Conservation (phyloP, 2,329 filamentous ascomycete genomes). For the Epichloe gansuensis region DNA sequence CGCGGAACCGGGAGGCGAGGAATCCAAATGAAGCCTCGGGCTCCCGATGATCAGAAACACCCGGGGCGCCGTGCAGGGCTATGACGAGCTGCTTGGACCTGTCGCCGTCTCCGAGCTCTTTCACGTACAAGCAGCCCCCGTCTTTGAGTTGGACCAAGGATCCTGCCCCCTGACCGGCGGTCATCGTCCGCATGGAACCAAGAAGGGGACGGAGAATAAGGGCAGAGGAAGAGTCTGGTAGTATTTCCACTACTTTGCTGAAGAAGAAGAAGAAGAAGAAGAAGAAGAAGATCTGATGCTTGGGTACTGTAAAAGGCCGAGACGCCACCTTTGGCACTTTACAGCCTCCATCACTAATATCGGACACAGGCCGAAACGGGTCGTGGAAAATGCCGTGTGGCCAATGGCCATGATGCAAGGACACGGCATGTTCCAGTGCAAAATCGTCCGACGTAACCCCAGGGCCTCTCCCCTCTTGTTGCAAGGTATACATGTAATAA, state of each 20-base stretch:
- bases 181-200: background rate
- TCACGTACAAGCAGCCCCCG: conserved; percentile 10
- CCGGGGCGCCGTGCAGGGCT: conserved; percentile 13
- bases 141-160: conserved; percentile 10
- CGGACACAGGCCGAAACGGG: background rate
- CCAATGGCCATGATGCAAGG: background rate
- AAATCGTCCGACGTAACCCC: no score
- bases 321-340: no score
- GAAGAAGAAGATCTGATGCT: no score
- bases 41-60: conserved; percentile 12
- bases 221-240: background rate
- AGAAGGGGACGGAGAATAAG: background rate
- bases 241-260: background rate
- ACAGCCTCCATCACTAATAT: background rate
- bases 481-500: no score
- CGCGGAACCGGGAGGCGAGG: conserved; percentile 9
- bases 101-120: conserved; percentile 8
- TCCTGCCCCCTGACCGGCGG: background rate
- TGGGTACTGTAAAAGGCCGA: no score
- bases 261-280: background rate
- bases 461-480: no score
- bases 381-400: background rate
- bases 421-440: background rate
- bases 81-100: conserved; percentile 11
- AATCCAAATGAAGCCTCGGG: conserved; percentile 10